phyloP scores from a whole-genome alignment of 805 yeast genomes.

The Yamadazyma scolyti region DNA sequence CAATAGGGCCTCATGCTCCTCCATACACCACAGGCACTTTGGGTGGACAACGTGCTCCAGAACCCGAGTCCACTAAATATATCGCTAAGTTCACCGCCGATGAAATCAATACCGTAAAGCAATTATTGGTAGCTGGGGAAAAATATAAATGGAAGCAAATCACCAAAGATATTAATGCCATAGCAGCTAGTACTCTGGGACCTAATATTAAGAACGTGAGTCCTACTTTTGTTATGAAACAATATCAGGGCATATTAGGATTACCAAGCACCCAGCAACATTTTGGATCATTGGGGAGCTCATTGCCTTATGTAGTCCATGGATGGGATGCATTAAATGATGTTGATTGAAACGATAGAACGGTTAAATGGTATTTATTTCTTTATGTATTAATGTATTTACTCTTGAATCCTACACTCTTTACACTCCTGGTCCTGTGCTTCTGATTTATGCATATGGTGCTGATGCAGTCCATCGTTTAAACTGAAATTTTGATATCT shows the following conservation, averaged over 20 bases:
- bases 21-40: too few species aligned
- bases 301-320: constrained; percentile 49
- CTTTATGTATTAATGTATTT: background rate
- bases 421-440: constrained; percentile 10
- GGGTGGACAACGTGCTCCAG: too few species aligned
- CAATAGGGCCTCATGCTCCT: too few species aligned
- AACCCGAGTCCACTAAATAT: background rate
- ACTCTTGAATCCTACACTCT: constrained; percentile 10
- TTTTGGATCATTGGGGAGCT: constrained; percentile 44
- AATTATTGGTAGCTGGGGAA: constrained; percentile 49
- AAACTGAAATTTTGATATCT: constrained; percentile 9
- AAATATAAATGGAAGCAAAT: constrained; percentile 59
- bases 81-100: constrained; percentile 38
- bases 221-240: constrained; percentile 51
- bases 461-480: constrained; percentile 6
- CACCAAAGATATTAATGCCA: constrained; percentile 34
- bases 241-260: constrained; percentile 53
- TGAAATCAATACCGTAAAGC: constrained; percentile 44
- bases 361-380: background rate
- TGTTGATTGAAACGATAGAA: constrained; percentile 11
- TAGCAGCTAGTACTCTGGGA: constrained; percentile 13
- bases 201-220: constrained; percentile 38
- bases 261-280: constrained; percentile 45
- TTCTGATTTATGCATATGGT: constrained; percentile 1
- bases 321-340: constrained; percentile 43